Evolutionary conservation across 352 stramenopile species (phyloP).

Genomic region (Phytophthora pini): DNA sequence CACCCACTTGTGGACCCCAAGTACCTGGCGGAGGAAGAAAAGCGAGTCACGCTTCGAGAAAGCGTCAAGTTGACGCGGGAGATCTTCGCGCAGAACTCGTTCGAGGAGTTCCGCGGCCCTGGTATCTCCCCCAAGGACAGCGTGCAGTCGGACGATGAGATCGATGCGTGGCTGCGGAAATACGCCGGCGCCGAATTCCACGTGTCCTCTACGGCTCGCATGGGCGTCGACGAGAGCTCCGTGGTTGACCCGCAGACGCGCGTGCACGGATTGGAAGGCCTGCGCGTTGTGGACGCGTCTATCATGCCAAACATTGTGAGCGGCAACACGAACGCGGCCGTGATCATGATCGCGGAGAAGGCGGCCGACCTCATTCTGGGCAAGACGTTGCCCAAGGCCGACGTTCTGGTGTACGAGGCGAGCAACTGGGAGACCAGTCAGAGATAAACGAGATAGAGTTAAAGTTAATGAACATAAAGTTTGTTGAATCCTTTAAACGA

Average conservation of each 20-base stretch:
- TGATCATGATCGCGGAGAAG: slow-evolving; percentile 94
- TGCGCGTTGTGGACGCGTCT: slow-evolving; percentile 92
- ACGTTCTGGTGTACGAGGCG: slow-evolving; percentile 63
- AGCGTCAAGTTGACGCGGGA: slow-evolving; percentile 79
- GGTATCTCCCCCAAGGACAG: slow-evolving; percentile 63
- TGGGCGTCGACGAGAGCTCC: slow-evolving; percentile 73
- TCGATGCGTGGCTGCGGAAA: slow-evolving; percentile 83
- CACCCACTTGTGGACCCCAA: slow-evolving; percentile 85
- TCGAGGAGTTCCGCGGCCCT: slow-evolving; percentile 79
- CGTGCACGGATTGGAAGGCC: slow-evolving; percentile 85
- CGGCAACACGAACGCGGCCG: slow-evolving; percentile 93
- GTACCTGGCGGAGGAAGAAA: slow-evolving; percentile 77
- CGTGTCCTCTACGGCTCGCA: slow-evolving; percentile 86
- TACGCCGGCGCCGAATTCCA: slow-evolving; percentile 85
- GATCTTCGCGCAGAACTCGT: slow-evolving; percentile 84
- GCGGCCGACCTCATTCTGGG: slow-evolving; percentile 90
- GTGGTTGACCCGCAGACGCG: slow-evolving; percentile 88
- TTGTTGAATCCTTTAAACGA: slow-evolving; percentile 8
- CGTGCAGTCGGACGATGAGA: slow-evolving; percentile 65
- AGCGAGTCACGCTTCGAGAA: slow-evolving; percentile 70
- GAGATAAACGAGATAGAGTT: slow-evolving; percentile 39
- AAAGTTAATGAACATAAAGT: slow-evolving; percentile 1
- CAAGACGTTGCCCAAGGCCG: slow-evolving; percentile 69
- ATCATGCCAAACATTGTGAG: slow-evolving; percentile 95
- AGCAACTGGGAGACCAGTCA: slow-evolving; percentile 69